Percentiles rank a stretch among this genome's conserved stretches.
Conservation (phyloP, 208 protist genomes). For the Polymyxa betae region DNA sequence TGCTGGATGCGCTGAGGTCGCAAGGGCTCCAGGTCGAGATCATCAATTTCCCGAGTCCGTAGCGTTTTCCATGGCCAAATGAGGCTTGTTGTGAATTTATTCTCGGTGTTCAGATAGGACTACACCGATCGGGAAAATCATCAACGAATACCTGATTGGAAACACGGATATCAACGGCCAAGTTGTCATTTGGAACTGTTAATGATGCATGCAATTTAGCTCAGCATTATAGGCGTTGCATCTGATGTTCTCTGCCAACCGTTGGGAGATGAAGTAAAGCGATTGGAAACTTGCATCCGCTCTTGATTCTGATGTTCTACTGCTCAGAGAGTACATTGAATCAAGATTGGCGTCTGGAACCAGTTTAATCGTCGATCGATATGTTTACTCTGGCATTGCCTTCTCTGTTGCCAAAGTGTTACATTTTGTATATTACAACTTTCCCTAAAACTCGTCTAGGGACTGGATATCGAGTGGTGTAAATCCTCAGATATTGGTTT, state of each 20-base stretch:
- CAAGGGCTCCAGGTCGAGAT: constrained; percentile 8
- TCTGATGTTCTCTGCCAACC: constrained; percentile 82
- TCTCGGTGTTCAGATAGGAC: constrained; percentile 70
- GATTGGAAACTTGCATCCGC: neutral
- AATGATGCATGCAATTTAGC: neutral
- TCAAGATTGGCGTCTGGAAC: constrained; percentile 66
- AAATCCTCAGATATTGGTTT: constrained; percentile 76
- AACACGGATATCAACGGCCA: constrained; percentile 72
- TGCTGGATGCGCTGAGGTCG: constrained; percentile 57
- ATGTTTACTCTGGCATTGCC: constrained; percentile 81
- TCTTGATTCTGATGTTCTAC: constrained; percentile 35
- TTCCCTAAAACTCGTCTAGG: constrained; percentile 52
- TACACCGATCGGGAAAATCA: constrained; percentile 77
- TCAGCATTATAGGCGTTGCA: constrained; percentile 71
- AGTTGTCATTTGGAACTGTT: neutral
- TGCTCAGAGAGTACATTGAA: neutral
- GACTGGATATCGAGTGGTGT: constrained; percentile 80
- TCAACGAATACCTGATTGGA: constrained; percentile 78
- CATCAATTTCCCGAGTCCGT: constrained; percentile 61
- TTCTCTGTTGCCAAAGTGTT: constrained; percentile 79
- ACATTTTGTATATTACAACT: neutral
- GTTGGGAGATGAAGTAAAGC: constrained; percentile 77
- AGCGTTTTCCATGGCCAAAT: neutral
- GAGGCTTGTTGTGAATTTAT: neutral
- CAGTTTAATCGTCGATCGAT: constrained; percentile 79